Conservation (phyloP, 2,329 filamentous ascomycete species). For the Stachybotrys chlorohalonatus region DNA sequence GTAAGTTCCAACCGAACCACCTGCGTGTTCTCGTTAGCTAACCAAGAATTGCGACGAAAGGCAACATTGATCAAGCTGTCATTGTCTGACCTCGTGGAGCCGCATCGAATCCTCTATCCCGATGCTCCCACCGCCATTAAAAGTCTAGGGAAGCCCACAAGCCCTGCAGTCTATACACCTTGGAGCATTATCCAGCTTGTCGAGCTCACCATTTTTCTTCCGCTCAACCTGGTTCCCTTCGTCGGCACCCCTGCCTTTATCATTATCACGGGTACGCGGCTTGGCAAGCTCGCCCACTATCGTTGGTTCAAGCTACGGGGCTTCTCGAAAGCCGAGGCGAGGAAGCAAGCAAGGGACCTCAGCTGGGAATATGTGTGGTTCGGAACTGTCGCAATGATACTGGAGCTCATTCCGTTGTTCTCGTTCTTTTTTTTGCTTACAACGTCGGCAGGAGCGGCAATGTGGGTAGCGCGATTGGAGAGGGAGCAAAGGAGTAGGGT, state of each 20-base stretch:
- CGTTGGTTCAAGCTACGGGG: slow-evolving; percentile 78
- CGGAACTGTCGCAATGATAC: slow-evolving; percentile 70
- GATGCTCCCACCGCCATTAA: slow-evolving; percentile 66
- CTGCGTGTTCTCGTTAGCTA: slow-evolving; percentile 3
- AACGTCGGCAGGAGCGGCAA: slow-evolving; percentile 70
- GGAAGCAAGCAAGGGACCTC: slow-evolving; percentile 56
- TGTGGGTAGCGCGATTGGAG: slow-evolving; percentile 81
- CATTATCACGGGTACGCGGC: slow-evolving; percentile 75
- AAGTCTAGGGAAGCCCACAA: slow-evolving; percentile 74
- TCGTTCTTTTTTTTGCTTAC: slow-evolving; percentile 95
- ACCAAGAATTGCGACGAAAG: slow-evolving; percentile 18
- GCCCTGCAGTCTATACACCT: slow-evolving; percentile 69
- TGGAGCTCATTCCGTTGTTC: slow-evolving; percentile 81
- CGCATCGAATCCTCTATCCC: slow-evolving; percentile 54
- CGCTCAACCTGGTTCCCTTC: slow-evolving; percentile 80
- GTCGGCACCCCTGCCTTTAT: slow-evolving; percentile 81
- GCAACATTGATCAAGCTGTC: slow-evolving; percentile 68
- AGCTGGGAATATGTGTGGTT: slow-evolving; percentile 90
- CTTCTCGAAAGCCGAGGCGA: slow-evolving; percentile 64
- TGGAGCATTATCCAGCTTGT: slow-evolving; percentile 87
- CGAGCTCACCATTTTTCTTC: slow-evolving; percentile 70
- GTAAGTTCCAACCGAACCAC: slow-evolving; percentile 32
- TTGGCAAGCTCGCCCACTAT: slow-evolving; percentile 84
- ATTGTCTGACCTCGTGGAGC: slow-evolving; percentile 57
- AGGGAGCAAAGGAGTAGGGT: slow-evolving; percentile 29